phyloP scores from a whole-genome alignment of 1,284 basidiomycete species.

The Leccinum subfulvum region DNA sequence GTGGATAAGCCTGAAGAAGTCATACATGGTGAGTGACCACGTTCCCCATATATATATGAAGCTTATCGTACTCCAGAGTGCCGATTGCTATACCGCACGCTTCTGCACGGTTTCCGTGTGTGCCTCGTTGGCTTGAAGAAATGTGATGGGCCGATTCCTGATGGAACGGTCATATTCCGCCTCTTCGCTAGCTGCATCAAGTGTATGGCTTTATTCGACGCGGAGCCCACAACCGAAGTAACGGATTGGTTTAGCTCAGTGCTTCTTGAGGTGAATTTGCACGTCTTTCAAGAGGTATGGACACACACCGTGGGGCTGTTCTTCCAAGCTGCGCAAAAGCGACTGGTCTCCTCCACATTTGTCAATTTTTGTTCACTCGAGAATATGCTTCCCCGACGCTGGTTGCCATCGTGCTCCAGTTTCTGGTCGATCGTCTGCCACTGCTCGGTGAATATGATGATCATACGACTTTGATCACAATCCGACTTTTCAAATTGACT shows the following conservation, averaged over 20 bases:
- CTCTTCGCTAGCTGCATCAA: slow-evolving; percentile 86
- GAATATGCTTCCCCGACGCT: slow-evolving; percentile 86
- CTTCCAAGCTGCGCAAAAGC: slow-evolving; percentile 75
- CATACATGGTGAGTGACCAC: slow-evolving; percentile 54
- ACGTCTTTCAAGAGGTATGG: slow-evolving; percentile 95
- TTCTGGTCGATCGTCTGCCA: slow-evolving; percentile 82
- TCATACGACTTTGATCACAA: slow-evolving; percentile 74
- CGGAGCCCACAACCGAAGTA: slow-evolving; percentile 79
- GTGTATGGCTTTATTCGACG: slow-evolving; percentile 86
- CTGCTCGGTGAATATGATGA: slow-evolving; percentile 87
- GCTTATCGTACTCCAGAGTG: slow-evolving; percentile 55
- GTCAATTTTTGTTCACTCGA: slow-evolving; percentile 84
- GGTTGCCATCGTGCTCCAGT: slow-evolving; percentile 89
- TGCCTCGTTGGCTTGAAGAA: slow-evolving; percentile 80
- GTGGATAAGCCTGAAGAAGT: slow-evolving; percentile 77
- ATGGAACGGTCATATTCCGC: slow-evolving; percentile 83
- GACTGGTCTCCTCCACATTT: slow-evolving; percentile 81
- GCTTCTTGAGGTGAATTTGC: slow-evolving; percentile 80
- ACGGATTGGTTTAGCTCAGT: slow-evolving; percentile 85
- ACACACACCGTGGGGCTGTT: slow-evolving; percentile 88
- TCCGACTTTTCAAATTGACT: slow-evolving; percentile 95
- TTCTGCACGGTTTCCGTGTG: slow-evolving; percentile 89
- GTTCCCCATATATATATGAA: not conserved
- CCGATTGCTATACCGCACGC: slow-evolving; percentile 83
- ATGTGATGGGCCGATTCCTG: slow-evolving; percentile 75